Evolutionary conservation across 2,329 filamentous ascomycete species (phyloP).

Genomic region (Aspergillus ustus): DNA sequence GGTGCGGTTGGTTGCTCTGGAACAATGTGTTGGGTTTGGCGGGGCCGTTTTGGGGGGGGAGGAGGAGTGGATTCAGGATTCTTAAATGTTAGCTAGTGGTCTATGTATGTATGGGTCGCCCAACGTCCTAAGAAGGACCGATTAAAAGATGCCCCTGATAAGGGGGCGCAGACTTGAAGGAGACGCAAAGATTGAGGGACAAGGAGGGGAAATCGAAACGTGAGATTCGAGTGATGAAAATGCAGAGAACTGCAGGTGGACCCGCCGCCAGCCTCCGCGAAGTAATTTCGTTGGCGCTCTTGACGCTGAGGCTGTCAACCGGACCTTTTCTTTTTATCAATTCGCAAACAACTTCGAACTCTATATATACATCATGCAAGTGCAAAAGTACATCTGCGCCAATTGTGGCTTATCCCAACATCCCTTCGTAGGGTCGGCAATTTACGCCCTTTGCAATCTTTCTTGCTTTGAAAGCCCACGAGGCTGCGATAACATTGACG

Average conservation of each 20-base stretch:
- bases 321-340: background rate
- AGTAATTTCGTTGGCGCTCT: slow-evolving; percentile 6
- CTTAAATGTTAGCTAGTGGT: background rate
- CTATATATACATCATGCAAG: background rate
- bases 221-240: background rate
- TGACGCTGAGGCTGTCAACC: slow-evolving; percentile 14
- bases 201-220: background rate
- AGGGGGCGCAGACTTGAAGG: background rate
- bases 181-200: slow-evolving; percentile 5
- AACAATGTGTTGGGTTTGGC: background rate
- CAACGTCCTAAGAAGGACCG: background rate
- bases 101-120: background rate
- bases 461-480: background rate
- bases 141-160: background rate
- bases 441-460: background rate
- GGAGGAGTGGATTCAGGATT: background rate
- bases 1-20: background rate
- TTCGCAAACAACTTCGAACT: background rate
- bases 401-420: background rate
- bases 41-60: no score
- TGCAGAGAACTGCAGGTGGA: slow-evolving; percentile 5
- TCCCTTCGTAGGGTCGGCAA: background rate
- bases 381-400: background rate
- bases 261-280: slow-evolving; percentile 1
- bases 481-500: background rate